Evolutionary conservation across 2,329 filamentous ascomycete genomes (phyloP).

Genomic region (Fusarium poae): DNA sequence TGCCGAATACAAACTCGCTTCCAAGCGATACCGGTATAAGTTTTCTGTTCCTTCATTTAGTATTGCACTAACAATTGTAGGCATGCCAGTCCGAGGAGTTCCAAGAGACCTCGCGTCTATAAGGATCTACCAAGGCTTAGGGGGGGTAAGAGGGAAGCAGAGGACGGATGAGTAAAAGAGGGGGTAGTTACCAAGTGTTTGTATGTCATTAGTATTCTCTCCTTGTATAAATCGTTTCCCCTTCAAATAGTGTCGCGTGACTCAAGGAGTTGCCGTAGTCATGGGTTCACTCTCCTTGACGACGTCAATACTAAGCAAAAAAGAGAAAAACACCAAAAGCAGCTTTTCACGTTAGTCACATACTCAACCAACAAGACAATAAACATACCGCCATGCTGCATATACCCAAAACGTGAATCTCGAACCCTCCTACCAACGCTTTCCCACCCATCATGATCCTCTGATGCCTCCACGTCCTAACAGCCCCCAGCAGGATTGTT

Average conservation of each 20-base stretch:
- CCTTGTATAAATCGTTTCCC: not conserved
- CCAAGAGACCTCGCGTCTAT: not conserved
- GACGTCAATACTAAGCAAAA: constrained; percentile 45
- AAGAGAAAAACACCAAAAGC: constrained; percentile 42
- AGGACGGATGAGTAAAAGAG: not conserved
- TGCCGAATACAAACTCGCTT: not conserved
- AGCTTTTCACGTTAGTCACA: constrained; percentile 35
- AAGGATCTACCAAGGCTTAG: not conserved
- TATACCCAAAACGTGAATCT: constrained; percentile 46
- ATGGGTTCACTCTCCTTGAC: constrained; percentile 14
- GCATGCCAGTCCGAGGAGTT: not conserved
- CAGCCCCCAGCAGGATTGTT: constrained; percentile 51
- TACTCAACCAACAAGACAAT: not conserved
- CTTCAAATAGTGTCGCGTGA: not conserved
- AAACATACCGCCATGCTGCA: constrained; percentile 37
- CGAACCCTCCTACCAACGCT: constrained; percentile 51
- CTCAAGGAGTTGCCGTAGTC: not conserved
- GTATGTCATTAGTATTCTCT: not conserved
- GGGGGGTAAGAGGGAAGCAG: not conserved
- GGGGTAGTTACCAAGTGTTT: not conserved
- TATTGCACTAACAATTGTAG: not conserved
- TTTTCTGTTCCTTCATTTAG: not conserved
- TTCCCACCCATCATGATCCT: constrained; percentile 49
- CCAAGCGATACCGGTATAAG: not conserved
- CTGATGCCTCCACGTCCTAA: constrained; percentile 52